Conservation (phyloP, 345 rosid genomes). For the Raphanus raphanistrum region DNA sequence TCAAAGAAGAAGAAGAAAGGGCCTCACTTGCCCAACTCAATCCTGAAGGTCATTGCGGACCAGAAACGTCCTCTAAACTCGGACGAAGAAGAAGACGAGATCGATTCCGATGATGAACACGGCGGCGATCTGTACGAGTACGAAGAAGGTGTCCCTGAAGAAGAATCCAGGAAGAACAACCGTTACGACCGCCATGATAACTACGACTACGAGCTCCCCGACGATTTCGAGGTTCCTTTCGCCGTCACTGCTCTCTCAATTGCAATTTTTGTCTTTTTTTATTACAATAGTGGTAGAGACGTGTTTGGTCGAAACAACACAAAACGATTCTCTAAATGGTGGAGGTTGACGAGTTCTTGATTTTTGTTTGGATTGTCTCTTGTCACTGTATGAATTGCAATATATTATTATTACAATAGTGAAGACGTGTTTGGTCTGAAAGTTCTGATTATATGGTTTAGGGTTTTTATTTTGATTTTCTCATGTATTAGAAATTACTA, state of each 20-base stretch:
- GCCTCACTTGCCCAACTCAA: constrained; percentile 68
- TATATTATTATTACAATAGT: not conserved
- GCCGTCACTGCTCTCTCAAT: constrained; percentile 10
- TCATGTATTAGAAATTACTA: not conserved
- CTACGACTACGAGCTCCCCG: constrained; percentile 68
- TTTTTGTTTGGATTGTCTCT: too few species aligned
- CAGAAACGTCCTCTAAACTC: constrained; percentile 49
- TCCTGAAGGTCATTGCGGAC: constrained; percentile 53
- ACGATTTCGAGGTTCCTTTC: constrained; percentile 57
- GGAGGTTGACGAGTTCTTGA: not conserved
- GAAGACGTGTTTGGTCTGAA: not conserved
- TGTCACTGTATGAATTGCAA: not conserved
- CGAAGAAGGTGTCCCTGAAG: constrained; percentile 73
- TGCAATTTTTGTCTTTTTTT: not conserved
- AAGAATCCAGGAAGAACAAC: constrained; percentile 75
- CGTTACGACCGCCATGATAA: constrained; percentile 74
- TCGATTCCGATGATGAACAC: constrained; percentile 49
- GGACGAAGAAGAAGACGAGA: constrained; percentile 58
- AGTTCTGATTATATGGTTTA: not conserved
- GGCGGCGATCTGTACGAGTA: constrained; percentile 73
- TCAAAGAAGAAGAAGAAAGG: constrained; percentile 47
- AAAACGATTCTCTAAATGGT: not conserved
- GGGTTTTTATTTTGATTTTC: not conserved
- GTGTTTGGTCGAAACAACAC: not conserved
- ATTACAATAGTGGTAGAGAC: not conserved